Evolutionary conservation across 2,329 filamentous ascomycete genomes (phyloP).

Genomic region (Endothia cerciana): DNA sequence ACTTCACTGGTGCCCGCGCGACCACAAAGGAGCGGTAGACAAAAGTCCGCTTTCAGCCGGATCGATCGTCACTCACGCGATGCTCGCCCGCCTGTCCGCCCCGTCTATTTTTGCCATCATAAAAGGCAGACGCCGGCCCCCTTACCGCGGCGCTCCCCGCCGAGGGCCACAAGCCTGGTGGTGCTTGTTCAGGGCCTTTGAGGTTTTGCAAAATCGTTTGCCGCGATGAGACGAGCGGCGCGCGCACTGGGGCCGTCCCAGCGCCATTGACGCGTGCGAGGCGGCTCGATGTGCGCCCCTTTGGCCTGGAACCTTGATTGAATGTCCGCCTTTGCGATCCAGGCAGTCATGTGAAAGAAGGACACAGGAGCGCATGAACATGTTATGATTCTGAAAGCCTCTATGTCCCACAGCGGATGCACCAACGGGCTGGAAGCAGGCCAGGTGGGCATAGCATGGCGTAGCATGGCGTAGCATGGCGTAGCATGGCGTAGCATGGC

Average conservation of each 20-base stretch:
- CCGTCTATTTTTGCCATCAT: neutral
- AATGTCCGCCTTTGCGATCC: neutral
- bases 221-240: neutral
- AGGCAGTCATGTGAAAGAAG: no score
- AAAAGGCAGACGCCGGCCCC: neutral
- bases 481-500: neutral
- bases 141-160: no score
- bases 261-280: neutral
- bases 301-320: neutral
- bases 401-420: no score
- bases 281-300: neutral
- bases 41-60: constrained; percentile 9
- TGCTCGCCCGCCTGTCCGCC: no score
- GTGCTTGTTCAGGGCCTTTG: no score
- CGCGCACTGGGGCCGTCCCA: neutral
- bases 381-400: no score
- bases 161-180: neutral
- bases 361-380: no score
- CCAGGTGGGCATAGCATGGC: no score
- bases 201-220: neutral
- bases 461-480: no score
- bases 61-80: neutral
- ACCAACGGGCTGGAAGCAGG: no score
- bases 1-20: no score
- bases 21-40: constrained; percentile 9